Base-by-base conservation (phyloP, 2,329 filamentous ascomycete genomes). In the Lasiodiplodia citricola region DNA sequence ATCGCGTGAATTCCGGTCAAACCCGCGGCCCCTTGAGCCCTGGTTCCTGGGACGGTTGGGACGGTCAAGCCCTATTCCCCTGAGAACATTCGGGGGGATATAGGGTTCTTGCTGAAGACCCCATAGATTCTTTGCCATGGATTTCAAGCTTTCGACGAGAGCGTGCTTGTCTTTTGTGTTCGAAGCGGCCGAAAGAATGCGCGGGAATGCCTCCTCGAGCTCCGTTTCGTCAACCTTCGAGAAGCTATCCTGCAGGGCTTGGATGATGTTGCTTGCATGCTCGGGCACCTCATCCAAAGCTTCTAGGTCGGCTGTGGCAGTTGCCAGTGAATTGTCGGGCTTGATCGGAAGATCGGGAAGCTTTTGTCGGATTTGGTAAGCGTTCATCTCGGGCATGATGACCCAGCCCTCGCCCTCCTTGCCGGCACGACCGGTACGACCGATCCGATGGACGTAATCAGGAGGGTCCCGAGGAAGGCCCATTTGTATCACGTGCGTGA, bases 381-480 rank as follows among this genome's bases (percentile, higher is more conserved):
- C 76, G 73, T 92, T 90, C 16, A 83, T 75, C 13, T 87, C 79
- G 1, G 87, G 82, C 1, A 93, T 71, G 57, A 95, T 78, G 41
- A 94, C 78, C 85, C 87, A 93, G 68, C 90, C 91, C 75, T 92
- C 84, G 55, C 92, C 92, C 72, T 88, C 84, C 78, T 92, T 92
- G 70, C 89, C 88, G 35, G 92, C 92, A 75, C 93, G 90, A 68
- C 79, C 84, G 11, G 84, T 86, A 68, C 84, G 84, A 41, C 84
- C 84, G 57, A 86, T 78, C 67, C 84, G 83, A 72, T 86, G 84
- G 60, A 86, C 82, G 75, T 86, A 86, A 47, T 83, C 80, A 25
- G 86, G 83, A 41, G 79, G 76, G 31, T 79, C 79, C 25, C 77
- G 73, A 7, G 84, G 83, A 4, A 83, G 73, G 68, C 83, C 83